These are phyloP conservation scores for Hippophae tibetana DNA, from an alignment of 306 rosid genomes.

Conservation along the genomic window DNA sequence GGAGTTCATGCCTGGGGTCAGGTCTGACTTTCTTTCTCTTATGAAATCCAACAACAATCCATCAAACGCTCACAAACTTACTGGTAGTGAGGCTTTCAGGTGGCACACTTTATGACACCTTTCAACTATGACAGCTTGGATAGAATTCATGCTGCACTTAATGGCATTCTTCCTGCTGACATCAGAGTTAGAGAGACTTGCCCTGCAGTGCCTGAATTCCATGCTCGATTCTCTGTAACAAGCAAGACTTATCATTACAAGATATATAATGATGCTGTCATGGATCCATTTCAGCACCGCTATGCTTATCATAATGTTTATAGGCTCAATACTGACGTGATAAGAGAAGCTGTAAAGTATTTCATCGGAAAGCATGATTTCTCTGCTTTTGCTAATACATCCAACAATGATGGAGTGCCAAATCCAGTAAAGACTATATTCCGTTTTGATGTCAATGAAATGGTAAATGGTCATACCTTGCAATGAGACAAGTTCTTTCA, in stretches of 20 bases:
- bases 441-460: conserved; percentile 60
- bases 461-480: conserved; percentile 33
- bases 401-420: conserved; percentile 54
- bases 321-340: conserved; percentile 55
- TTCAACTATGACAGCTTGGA: conserved; percentile 66
- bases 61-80: conserved; percentile 19
- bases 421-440: conserved; percentile 66
- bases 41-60: conserved; percentile 10
- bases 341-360: conserved; percentile 75
- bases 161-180: conserved; percentile 82
- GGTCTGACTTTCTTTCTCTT: conserved; percentile 44
- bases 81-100: conserved; percentile 46
- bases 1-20: conserved; percentile 99
- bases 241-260: conserved; percentile 91
- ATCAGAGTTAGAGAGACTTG: conserved; percentile 76
- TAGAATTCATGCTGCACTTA: conserved; percentile 57
- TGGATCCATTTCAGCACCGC: conserved; percentile 78
- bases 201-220: conserved; percentile 73
- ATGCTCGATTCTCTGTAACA: conserved; percentile 79
- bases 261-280: conserved; percentile 62
- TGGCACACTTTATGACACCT: conserved; percentile 82
- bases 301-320: conserved; percentile 61
- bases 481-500: conserved; percentile 8
- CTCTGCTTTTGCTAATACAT: conserved; percentile 80
- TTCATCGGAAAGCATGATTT: conserved; percentile 78